Evolutionary conservation across 1,284 basidiomycete species (phyloP), one percentile per base, ranked within the genome.

Genomic region (Schizopora paradoxa): DNA sequence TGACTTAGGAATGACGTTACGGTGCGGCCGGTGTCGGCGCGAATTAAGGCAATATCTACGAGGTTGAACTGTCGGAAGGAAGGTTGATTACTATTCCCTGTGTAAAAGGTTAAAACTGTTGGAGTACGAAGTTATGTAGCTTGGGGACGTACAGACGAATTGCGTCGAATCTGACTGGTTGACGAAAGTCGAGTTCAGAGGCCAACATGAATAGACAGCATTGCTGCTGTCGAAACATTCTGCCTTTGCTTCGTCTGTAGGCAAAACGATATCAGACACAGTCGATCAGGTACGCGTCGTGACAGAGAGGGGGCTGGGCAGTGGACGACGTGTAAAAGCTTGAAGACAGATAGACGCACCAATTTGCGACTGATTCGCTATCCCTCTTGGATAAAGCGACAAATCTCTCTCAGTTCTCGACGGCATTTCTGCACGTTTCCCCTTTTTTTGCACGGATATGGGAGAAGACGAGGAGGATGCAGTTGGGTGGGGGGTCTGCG

Each of bases 31-130:
- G 74, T 77, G 58, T 85, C 82, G 23, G 73, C 86, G 49, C 78
- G 76, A 61, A 76, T 79, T 34, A 90, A 77, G 61, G 75, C 87
- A 47, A 87, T 68, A 62, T 88, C 73, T 58, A 89, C 81, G 16
- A 60, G 52, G 51, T 67, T 70, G 28, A 54, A 59, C 56, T 73
- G 69, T 28, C 61, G 60, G 33, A 72, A 65, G 45, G 70, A 62
- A 7, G 76, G 76, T 25, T 67, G 62, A 23, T 59, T 59, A 58
- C 65, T 70, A 54, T 78, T 79, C 77, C 77, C 76, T 79, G 56
- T 32, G 48, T 19, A 34, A 25, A 21, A 44, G 19, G 21, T 49
- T 60, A 52, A 57, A 54, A 55, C 56, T n/a, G 41, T 36, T 18
- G 43, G 38, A 43, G 11, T 42, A 36, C 41, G 2, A 49, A 33